These are phyloP conservation scores for Aureobasidium leucospermi DNA, from an alignment of 2,329 filamentous ascomycete genomes.

Conservation along the genomic window DNA sequence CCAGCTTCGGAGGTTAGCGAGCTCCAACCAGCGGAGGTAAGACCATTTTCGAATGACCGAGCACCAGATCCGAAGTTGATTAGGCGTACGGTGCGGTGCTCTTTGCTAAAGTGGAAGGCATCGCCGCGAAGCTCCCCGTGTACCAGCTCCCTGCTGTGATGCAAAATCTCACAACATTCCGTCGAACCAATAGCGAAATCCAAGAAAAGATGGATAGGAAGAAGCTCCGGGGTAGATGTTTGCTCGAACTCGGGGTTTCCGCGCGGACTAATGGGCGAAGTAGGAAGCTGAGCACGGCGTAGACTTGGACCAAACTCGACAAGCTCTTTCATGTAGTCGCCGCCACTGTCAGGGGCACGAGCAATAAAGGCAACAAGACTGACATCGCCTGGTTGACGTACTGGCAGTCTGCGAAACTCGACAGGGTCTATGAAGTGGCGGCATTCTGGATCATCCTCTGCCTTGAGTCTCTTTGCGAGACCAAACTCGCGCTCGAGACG, in stretches of 20 bases:
- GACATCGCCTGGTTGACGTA: constrained; percentile 60
- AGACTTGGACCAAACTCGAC: constrained; percentile 66
- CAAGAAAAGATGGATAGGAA: constrained; percentile 66
- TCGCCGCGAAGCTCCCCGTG: constrained; percentile 89
- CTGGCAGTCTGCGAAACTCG: constrained; percentile 66
- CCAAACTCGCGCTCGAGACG: constrained; percentile 84
- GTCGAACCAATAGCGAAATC: constrained; percentile 87
- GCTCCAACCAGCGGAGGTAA: constrained; percentile 79
- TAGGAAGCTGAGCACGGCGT: constrained; percentile 26
- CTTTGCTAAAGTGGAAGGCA: constrained; percentile 76
- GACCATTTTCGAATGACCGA: constrained; percentile 81
- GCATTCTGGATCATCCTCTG: constrained; percentile 43
- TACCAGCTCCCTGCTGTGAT: constrained; percentile 77
- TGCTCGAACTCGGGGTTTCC: neutral
- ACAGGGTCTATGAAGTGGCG: constrained; percentile 74
- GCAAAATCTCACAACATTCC: constrained; percentile 81
- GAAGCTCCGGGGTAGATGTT: neutral
- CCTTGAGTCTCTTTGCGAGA: constrained; percentile 53
- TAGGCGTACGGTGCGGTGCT: constrained; percentile 66
- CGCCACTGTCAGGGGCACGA: constrained; percentile 58
- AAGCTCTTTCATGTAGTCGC: constrained; percentile 62
- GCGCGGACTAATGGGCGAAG: constrained; percentile 7
- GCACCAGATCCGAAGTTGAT: constrained; percentile 81
- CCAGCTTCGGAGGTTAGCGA: constrained; percentile 74
- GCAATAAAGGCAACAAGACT: constrained; percentile 75